phyloP scores from a whole-genome alignment of 2,329 filamentous ascomycete genomes.

The Rhynchosporium agropyri region DNA sequence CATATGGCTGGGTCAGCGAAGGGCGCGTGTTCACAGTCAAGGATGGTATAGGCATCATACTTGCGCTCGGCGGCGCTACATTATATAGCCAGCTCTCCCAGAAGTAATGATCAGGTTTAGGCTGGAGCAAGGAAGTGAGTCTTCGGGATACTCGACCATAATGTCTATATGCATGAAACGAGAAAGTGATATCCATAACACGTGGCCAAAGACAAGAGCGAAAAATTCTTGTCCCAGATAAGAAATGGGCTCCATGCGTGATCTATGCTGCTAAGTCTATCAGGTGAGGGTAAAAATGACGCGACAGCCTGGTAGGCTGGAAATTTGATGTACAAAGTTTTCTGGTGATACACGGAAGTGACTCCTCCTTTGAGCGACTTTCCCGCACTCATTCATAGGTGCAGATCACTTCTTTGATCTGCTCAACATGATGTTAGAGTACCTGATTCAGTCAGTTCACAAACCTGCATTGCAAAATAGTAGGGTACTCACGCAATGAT shows the following conservation, averaged over 20 bases:
- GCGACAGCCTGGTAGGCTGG: neutral
- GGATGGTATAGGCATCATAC: conserved; percentile 48
- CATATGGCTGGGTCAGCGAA: conserved; percentile 50
- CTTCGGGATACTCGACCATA: neutral
- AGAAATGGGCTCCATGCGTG: neutral
- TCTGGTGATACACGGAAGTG: conserved; percentile 2
- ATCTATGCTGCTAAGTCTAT: conserved; percentile 16
- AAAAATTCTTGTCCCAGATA: neutral
- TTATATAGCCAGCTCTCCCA: conserved; percentile 47
- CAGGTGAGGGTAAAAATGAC: conserved; percentile 2
- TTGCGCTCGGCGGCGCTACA: conserved; percentile 49
- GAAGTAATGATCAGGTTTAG: conserved; percentile 24
- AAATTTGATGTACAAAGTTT: neutral
- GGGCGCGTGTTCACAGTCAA: conserved; percentile 45
- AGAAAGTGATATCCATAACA: conserved; percentile 6
- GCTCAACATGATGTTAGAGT: conserved; percentile 37
- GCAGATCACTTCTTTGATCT: conserved; percentile 23
- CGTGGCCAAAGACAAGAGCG: neutral
- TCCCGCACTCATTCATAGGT: neutral
- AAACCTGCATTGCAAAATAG: neutral
- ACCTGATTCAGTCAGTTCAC: conserved; percentile 24
- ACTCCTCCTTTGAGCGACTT: neutral
- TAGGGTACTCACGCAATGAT: conserved; percentile 33
- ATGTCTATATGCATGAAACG: conserved; percentile 15
- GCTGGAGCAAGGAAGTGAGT: neutral